These are phyloP conservation scores for Mucor racemosus DNA, from an alignment of 371 early-diverging fungal species.

Conservation along the genomic window DNA sequence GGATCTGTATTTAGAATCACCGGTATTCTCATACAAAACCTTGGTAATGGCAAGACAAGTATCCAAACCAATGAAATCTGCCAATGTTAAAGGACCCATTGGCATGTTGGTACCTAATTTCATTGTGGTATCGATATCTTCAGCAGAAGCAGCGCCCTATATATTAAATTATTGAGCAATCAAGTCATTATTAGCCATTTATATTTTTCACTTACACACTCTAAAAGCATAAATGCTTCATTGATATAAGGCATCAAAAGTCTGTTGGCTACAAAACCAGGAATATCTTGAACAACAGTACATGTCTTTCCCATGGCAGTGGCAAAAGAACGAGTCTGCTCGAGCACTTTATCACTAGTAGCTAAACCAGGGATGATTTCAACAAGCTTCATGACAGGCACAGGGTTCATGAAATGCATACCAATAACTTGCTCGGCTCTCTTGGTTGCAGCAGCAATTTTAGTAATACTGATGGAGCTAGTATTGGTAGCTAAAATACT, in stretches of 20 bases:
- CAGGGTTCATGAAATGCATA: slow-evolving; percentile 96
- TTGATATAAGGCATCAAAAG: slow-evolving; percentile 99
- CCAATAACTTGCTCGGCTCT: slow-evolving; percentile 88
- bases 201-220: slow-evolving; percentile 66
- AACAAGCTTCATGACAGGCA: slow-evolving; percentile 97
- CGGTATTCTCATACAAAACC: slow-evolving; percentile 92
- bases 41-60: slow-evolving; percentile 97
- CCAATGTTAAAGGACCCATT: slow-evolving; percentile 97
- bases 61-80: slow-evolving; percentile 98
- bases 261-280: slow-evolving; percentile 97
- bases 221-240: slow-evolving; percentile 90
- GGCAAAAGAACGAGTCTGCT: slow-evolving; percentile 78
- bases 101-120: slow-evolving; percentile 95
- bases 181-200: background rate
- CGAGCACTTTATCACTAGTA: slow-evolving; percentile 74
- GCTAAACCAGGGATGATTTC: slow-evolving; percentile 96
- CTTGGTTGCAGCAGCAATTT: slow-evolving; percentile 90
- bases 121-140: slow-evolving; percentile 98
- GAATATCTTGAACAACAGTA: slow-evolving; percentile 87
- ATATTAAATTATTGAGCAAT: slow-evolving; percentile 2
- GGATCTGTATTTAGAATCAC: slow-evolving; percentile 97
- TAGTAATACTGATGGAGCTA: slow-evolving; percentile 93
- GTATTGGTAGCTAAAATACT: slow-evolving; percentile 97
- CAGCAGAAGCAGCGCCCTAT: slow-evolving; percentile 88
- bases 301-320: slow-evolving; percentile 92